Evolutionary conservation across 257 asterid genomes (phyloP).

Genomic region (Coffea canephora): DNA sequence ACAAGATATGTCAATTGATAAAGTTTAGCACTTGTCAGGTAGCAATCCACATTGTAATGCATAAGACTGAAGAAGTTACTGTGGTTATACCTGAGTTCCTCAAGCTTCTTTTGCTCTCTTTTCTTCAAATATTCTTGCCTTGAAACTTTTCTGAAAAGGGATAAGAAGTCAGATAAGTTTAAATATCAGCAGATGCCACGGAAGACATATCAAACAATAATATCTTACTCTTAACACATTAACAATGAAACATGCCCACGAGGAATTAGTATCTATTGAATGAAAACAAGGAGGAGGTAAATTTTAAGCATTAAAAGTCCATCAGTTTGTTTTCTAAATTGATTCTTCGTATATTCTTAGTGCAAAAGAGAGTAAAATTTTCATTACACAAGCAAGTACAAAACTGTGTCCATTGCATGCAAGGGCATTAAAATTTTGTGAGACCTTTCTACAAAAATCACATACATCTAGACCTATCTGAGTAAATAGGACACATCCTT

Average conservation of each 20-base stretch:
- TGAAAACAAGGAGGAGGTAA: not conserved
- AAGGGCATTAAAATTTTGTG: too few species aligned
- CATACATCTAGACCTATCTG: not conserved
- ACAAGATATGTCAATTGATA: slow-evolving; percentile 5
- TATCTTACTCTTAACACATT: not conserved
- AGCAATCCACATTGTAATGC: not conserved
- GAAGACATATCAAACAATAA: not conserved
- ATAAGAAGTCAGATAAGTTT: slow-evolving; percentile 13
- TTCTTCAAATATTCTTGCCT: slow-evolving; percentile 79
- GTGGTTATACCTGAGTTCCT: slow-evolving; percentile 57
- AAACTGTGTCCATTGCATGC: too few species aligned
- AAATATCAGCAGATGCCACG: not conserved
- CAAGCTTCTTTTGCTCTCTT: slow-evolving; percentile 72
- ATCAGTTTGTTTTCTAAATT: too few species aligned
- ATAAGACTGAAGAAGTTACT: not conserved
- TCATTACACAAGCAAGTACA: not conserved
- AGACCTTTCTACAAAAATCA: not conserved
- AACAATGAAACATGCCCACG: not conserved
- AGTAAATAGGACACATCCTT: not conserved
- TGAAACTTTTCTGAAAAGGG: slow-evolving; percentile 45
- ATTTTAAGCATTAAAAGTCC: not conserved
- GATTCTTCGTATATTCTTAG: not conserved
- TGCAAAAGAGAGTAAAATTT: too few species aligned
- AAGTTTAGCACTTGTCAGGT: not conserved
- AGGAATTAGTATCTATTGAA: not conserved